Conservation (phyloP, 106 monocot species). For the Phalaenopsis equestris region DNA sequence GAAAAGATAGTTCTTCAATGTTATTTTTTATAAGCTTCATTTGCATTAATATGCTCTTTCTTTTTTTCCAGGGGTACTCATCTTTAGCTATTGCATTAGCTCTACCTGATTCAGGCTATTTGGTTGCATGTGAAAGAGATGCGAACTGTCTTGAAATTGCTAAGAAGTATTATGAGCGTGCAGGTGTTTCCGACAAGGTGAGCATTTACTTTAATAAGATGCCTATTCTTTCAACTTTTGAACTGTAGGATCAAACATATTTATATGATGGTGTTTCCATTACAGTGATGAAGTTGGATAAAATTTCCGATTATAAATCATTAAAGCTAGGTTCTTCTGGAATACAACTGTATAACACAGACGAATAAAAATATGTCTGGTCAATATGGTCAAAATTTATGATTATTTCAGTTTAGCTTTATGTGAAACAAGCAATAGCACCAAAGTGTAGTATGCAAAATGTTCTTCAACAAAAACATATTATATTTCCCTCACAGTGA, state of each 20-base stretch:
- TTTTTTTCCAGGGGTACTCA: constrained; percentile 68
- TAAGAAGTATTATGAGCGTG: constrained; percentile 72
- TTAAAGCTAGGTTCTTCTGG: not conserved
- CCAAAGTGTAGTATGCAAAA: too few relatives aligned
- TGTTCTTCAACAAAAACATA: too few relatives aligned
- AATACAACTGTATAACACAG: not conserved
- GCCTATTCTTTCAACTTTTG: not conserved
- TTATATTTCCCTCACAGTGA: too few relatives aligned
- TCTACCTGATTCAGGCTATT: constrained; percentile 66
- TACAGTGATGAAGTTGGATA: not conserved
- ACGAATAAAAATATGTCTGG: not conserved
- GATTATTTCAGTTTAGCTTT: too few relatives aligned
- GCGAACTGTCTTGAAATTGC: constrained; percentile 74
- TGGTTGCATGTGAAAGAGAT: constrained; percentile 98
- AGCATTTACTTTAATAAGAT: not conserved
- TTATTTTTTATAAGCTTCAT: not conserved
- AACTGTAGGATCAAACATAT: not conserved
- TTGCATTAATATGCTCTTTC: not conserved
- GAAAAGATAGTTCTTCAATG: not conserved
- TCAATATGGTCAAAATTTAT: too few relatives aligned
- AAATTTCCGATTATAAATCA: not conserved
- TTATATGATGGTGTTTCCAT: not conserved
- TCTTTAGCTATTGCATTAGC: constrained; percentile 85
- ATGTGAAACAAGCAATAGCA: too few relatives aligned
- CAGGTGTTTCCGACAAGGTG: constrained; percentile 93